phyloP scores from a whole-genome alignment of 2,329 filamentous ascomycete genomes.

The Pseudocercospora fijiensis region DNA sequence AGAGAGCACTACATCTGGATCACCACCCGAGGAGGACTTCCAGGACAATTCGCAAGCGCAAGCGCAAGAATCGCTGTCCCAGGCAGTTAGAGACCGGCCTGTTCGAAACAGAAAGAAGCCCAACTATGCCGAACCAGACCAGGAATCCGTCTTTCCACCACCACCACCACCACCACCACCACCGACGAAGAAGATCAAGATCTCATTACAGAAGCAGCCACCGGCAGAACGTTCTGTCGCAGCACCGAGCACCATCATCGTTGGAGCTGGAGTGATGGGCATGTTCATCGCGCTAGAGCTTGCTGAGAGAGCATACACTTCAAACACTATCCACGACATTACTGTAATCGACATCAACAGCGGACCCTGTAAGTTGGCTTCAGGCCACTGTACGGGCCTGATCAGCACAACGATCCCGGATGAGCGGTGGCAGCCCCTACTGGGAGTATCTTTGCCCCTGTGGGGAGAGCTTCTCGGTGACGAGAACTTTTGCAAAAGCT shows the following conservation, averaged over 20 bases:
- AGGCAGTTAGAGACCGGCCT: neutral
- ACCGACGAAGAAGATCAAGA: neutral
- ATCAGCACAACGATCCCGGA: neutral
- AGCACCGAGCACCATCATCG: neutral
- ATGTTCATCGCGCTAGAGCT: slow-evolving; percentile 4
- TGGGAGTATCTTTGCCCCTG: neutral
- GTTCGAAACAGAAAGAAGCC: neutral
- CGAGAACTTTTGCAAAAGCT: neutral
- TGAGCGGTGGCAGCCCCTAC: neutral
- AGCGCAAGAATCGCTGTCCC: neutral
- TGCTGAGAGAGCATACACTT: neutral
- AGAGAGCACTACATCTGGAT: neutral
- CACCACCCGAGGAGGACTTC: neutral
- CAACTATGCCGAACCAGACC: neutral
- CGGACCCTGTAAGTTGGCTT: neutral
- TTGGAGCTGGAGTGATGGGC: slow-evolving; percentile 1
- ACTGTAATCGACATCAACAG: slow-evolving; percentile 3
- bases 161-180: too few species aligned
- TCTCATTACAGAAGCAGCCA: neutral
- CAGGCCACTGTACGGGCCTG: neutral
- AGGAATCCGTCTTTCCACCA: neutral
- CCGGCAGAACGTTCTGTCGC: neutral
- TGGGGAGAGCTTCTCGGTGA: neutral
- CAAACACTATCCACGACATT: neutral
- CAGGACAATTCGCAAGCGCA: neutral